Evolutionary conservation across 1,284 basidiomycete genomes (phyloP).

Genomic region (Melampsora allii-populina): DNA sequence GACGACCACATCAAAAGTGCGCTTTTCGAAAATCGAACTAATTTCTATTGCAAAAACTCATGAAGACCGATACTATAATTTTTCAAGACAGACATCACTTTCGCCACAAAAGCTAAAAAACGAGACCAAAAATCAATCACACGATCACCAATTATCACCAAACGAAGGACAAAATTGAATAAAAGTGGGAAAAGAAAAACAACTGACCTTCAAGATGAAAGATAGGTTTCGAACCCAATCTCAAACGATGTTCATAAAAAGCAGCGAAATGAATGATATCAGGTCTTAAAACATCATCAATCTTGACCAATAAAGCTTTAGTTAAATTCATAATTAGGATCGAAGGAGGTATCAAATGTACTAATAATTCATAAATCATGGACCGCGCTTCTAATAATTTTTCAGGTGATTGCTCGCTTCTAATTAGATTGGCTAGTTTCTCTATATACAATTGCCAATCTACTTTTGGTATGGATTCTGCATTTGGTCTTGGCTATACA

Average conservation of each 20-base stretch:
- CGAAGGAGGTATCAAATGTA: conserved; percentile 96
- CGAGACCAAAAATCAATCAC: background rate
- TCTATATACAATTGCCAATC: conserved; percentile 99
- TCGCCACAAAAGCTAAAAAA: conserved; percentile 47
- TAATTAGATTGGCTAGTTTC: conserved; percentile 87
- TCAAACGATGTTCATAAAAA: conserved; percentile 88
- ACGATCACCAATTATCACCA: background rate
- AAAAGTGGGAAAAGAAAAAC: background rate
- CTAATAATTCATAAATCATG: conserved; percentile 92
- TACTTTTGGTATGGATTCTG: conserved; percentile 79
- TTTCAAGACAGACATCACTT: conserved; percentile 50
- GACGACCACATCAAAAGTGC: no score
- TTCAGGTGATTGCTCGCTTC: conserved; percentile 88
- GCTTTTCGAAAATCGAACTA: background rate
- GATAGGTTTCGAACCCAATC: conserved; percentile 86
- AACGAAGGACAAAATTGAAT: conserved; percentile 1
- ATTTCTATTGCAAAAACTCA: conserved; percentile 16
- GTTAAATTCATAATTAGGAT: conserved; percentile 83
- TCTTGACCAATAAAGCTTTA: conserved; percentile 75
- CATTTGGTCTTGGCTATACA: conserved; percentile 61
- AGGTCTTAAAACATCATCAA: conserved; percentile 80
- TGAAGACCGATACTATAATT: conserved; percentile 44
- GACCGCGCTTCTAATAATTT: conserved; percentile 84
- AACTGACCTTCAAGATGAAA: conserved; percentile 71
- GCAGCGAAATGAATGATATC: conserved; percentile 96